Conservation (phyloP, 495 filamentous ascomycete species). For the Penicillium fimorum region DNA sequence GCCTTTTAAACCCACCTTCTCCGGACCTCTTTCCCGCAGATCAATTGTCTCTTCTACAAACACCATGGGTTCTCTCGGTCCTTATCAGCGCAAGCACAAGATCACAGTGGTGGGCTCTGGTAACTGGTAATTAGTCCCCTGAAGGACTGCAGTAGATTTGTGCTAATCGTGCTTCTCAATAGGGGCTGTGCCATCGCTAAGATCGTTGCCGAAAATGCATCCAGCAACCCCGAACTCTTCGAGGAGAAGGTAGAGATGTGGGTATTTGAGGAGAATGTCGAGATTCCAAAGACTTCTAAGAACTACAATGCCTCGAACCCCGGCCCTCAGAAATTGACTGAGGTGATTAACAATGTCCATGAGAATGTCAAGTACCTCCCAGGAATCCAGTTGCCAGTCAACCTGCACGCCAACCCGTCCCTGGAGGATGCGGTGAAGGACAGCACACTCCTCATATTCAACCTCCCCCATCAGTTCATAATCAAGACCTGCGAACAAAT, state of each 20-base stretch:
- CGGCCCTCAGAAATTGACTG: slow-evolving; percentile 78
- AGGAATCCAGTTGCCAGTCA: slow-evolving; percentile 74
- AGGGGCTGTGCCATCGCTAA: slow-evolving; percentile 97
- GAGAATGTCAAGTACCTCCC: slow-evolving; percentile 99
- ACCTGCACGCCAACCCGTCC: slow-evolving; percentile 87
- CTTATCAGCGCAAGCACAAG: slow-evolving; percentile 74
- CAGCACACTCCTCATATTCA: slow-evolving; percentile 89
- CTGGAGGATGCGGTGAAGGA: slow-evolving; percentile 75
- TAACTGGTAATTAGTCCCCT: slow-evolving; percentile 67
- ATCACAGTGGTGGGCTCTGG: slow-evolving; percentile 92
- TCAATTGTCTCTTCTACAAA: slow-evolving; percentile 25
- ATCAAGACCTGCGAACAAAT: slow-evolving; percentile 79
- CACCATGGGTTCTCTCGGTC: slow-evolving; percentile 44
- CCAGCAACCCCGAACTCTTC: slow-evolving; percentile 72
- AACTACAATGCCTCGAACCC: slow-evolving; percentile 58
- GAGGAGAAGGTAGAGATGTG: slow-evolving; percentile 93
- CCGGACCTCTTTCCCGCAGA: slow-evolving; percentile 18
- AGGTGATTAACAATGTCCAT: slow-evolving; percentile 85
- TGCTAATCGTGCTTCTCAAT: slow-evolving; percentile 11
- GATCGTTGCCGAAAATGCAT: slow-evolving; percentile 90
- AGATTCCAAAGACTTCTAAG: slow-evolving; percentile 61
- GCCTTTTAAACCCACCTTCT: slow-evolving; percentile 23
- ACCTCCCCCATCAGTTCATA: slow-evolving; percentile 98
- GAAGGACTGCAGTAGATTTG: not conserved
- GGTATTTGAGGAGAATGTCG: slow-evolving; percentile 88